phyloP scores from a whole-genome alignment of 2,329 filamentous ascomycete genomes.

The Cryphonectria japonica region DNA sequence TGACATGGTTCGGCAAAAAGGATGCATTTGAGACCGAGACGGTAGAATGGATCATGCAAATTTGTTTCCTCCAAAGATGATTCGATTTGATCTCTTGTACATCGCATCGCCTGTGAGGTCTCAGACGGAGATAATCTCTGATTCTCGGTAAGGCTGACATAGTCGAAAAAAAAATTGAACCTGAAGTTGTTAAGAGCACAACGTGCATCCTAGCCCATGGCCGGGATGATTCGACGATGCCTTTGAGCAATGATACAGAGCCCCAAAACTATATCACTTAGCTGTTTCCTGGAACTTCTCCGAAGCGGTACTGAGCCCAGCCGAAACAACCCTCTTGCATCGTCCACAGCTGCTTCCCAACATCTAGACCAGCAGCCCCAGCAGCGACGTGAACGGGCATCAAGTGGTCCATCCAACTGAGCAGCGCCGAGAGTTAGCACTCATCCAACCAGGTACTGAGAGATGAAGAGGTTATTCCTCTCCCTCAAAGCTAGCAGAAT shows the following conservation, averaged over 20 bases:
- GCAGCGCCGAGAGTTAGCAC: background rate
- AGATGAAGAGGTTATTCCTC: background rate
- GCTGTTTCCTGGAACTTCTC: background rate
- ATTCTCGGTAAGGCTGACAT: background rate
- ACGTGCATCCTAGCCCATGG: background rate
- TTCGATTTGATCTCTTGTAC: background rate
- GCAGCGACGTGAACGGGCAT: constrained; percentile 54
- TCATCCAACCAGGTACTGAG: background rate
- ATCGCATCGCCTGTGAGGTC: background rate
- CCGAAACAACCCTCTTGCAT: constrained; percentile 28
- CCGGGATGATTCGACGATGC: background rate
- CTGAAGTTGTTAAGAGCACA: background rate
- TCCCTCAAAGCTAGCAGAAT: background rate
- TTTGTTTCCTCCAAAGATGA: too few relatives aligned
- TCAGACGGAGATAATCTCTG: too few relatives aligned
- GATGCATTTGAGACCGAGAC: background rate
- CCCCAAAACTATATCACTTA: background rate
- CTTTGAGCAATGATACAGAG: background rate
- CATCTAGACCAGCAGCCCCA: constrained; percentile 44
- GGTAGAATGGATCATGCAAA: background rate
- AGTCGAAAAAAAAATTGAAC: background rate
- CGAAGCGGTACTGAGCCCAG: constrained; percentile 30
- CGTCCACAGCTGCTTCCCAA: constrained; percentile 28
- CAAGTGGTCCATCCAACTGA: constrained; percentile 50
- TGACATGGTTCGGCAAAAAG: background rate